A percentile compares a stretch with the other conserved stretches of the same genome.
Conservation (phyloP, 2,329 filamentous ascomycete genomes). For the Leptographium procerum region DNA sequence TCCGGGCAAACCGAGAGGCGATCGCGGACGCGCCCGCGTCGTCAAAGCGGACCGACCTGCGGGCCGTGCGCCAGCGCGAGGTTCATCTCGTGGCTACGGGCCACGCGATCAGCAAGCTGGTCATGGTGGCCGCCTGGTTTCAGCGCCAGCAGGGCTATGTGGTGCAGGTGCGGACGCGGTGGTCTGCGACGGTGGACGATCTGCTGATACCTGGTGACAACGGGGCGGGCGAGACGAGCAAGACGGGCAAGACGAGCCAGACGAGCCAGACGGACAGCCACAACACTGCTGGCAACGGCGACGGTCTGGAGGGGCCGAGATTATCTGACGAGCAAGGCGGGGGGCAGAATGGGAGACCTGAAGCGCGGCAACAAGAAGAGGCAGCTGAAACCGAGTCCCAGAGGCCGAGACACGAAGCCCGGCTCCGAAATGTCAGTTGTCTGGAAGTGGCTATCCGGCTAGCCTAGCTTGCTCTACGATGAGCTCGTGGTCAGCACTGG, state of each 20-base stretch:
- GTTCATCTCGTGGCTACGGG: slow-evolving; percentile 45
- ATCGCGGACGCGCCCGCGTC: slow-evolving; percentile 3
- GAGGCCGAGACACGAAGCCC: background rate
- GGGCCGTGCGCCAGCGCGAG: slow-evolving; percentile 18
- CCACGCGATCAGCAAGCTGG: slow-evolving; percentile 51
- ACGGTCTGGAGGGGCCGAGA: background rate
- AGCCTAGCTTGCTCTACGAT: slow-evolving; percentile 5
- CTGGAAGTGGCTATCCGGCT: slow-evolving; percentile 7
- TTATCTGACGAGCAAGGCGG: background rate
- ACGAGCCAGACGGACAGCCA: no score
- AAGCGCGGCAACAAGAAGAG: background rate
- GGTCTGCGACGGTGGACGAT: slow-evolving; percentile 56
- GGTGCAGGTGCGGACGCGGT: slow-evolving; percentile 51
- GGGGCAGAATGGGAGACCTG: background rate
- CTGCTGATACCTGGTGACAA: slow-evolving; percentile 33
- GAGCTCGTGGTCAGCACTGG: background rate
- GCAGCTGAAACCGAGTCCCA: background rate
- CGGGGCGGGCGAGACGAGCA: no score
- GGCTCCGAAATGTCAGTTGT: slow-evolving; percentile 8
- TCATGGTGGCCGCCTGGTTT: slow-evolving; percentile 54
- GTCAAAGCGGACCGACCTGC: background rate
- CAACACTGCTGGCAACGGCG: slow-evolving; percentile 7
- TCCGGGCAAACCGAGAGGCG: slow-evolving; percentile 26
- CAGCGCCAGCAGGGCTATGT: slow-evolving; percentile 46
- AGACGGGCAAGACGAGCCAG: no score